Evolutionary conservation across 768 basidiomycete genomes (phyloP), one percentile per base, ranked within the genome.

Genomic region (Mycena chlorophos): DNA sequence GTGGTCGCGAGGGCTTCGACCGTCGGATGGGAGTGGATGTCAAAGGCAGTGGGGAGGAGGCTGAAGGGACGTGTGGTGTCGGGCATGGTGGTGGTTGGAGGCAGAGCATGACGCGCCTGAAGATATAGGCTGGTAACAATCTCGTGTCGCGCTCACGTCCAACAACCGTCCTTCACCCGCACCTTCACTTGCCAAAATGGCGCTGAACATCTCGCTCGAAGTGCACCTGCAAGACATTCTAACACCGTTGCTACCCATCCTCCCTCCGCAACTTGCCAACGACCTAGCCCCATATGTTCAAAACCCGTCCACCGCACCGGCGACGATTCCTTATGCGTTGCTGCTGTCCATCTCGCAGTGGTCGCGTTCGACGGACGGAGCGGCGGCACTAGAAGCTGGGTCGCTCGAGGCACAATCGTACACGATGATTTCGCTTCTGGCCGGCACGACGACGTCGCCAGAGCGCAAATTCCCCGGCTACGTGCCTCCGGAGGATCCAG

Each of bases 381-480:
- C 61, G 30, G 58, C 65, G 13, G 62, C 67, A 47, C 73, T 82
- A 49, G 63, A 67, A 30, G 71, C 73, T 5, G 77, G 76, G 10
- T 69, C 75, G 1, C 72, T 91, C 45, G 70, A 83, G 54, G 72
- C 82, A 4, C 71, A 72, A 20, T 73, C 79, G 14, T 92, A 89
- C 66, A 73, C 78, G 5, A 91, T 90, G 84, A 72, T 91, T 34
- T 73, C 89, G 19, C 74, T 94, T 30, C 81, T 94, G 4, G 89
- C 91, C 16, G 91, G 91, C 31, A 79, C 86, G 5, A 81, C 78
- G 40, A 86, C 90, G n/a, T 89, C 89, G 5, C 91, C 91, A 20
- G 84, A 88, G 55, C 81, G 87, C 51, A 83, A 77, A 30, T 88
- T 90, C 56, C 84, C 84, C 28, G 60, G 71, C 8, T 81, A 84